phyloP scores from a whole-genome alignment of 164 flowering plant genomes.

The Echeveria elegans region DNA sequence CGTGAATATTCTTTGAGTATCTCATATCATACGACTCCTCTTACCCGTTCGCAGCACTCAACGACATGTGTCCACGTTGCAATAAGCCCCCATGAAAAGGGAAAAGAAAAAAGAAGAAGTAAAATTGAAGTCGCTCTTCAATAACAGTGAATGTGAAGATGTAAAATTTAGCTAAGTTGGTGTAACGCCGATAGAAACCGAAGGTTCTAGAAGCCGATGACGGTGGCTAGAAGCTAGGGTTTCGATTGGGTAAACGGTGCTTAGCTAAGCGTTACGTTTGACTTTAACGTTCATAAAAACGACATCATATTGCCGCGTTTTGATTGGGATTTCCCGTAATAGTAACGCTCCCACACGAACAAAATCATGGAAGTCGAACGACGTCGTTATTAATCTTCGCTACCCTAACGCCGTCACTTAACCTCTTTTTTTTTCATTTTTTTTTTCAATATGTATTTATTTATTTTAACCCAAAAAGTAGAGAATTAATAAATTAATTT shows the following conservation, averaged over 20 bases:
- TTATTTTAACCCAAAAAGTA: too few relatives aligned
- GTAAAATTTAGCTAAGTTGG: too few relatives aligned
- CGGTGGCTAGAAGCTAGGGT: not conserved
- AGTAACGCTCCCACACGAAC: not conserved
- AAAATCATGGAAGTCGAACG: too few relatives aligned
- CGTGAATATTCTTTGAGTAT: slow-evolving; percentile 55
- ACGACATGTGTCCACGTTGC: not conserved
- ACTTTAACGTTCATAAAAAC: not conserved
- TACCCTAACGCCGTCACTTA: too few relatives aligned
- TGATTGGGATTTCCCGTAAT: not conserved
- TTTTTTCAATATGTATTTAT: too few relatives aligned
- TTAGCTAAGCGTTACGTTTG: too few relatives aligned
- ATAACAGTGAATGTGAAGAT: not conserved
- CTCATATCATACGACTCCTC: slow-evolving; percentile 26
- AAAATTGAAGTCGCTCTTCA: not conserved
- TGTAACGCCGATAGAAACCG: not conserved
- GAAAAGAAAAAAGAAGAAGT: too few relatives aligned
- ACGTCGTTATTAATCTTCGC: too few relatives aligned
- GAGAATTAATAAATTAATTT: too few relatives aligned
- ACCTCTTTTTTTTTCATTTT: too few relatives aligned
- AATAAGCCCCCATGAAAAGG: slow-evolving; percentile 45
- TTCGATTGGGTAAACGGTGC: not conserved
- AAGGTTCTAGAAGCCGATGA: not conserved
- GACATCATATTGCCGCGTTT: not conserved
- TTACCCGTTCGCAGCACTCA: slow-evolving; percentile 11